These are phyloP conservation scores for Irpex rosettiformis DNA, from an alignment of 1,284 basidiomycete species.

Conservation along the genomic window DNA sequence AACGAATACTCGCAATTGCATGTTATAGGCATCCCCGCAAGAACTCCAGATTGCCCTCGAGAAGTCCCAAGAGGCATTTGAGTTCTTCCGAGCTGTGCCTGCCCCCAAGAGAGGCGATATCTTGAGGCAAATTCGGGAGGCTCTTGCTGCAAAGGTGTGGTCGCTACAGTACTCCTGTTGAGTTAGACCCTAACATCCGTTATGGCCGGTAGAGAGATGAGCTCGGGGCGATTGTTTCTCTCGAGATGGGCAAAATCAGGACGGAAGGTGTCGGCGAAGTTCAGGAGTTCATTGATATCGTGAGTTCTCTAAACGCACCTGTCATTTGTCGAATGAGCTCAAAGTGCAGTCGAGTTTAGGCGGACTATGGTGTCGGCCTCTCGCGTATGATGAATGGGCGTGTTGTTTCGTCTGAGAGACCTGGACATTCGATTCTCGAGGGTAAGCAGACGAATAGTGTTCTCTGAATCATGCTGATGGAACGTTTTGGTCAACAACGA, in stretches of 20 bases:
- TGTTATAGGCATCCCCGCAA: constrained; percentile 52
- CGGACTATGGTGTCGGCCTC: constrained; percentile 78
- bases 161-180: not conserved
- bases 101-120: constrained; percentile 88
- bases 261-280: constrained; percentile 94
- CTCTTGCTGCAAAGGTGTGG: constrained; percentile 72
- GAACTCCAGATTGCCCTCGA: constrained; percentile 66
- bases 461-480: not conserved
- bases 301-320: constrained; percentile 31
- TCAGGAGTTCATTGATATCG: constrained; percentile 93
- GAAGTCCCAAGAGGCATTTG: constrained; percentile 70
- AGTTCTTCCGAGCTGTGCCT: constrained; percentile 71
- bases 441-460: constrained; percentile 33
- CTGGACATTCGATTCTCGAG: constrained; percentile 90
- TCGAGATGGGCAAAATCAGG: constrained; percentile 96
- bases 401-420: constrained; percentile 81
- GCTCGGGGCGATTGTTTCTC: constrained; percentile 78
- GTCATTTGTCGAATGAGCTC: not conserved
- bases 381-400: constrained; percentile 91
- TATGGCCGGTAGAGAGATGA: constrained; percentile 56
- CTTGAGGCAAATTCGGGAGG: constrained; percentile 83
- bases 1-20: not conserved
- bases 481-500: not conserved
- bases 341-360: constrained; percentile 29
- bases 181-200: too few species aligned